Conservation (phyloP, 176 grass and related monocot species). For the Musa acuminata region DNA sequence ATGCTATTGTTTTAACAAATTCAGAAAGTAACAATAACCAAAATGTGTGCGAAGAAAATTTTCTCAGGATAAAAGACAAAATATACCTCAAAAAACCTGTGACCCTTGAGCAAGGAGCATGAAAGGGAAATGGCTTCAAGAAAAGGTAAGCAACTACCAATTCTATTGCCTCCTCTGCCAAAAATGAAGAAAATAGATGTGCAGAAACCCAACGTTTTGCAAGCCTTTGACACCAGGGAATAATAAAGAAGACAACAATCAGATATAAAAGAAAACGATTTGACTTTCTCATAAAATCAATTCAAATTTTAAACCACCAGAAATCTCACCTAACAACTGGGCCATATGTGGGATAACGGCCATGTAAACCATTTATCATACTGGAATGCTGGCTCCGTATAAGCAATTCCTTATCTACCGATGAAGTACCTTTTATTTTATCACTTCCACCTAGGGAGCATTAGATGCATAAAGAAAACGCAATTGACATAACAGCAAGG, state of each 20-base stretch:
- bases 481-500: constrained; percentile 7
- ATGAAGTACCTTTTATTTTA: constrained; percentile 32
- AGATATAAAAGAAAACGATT: not conserved
- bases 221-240: constrained; percentile 42
- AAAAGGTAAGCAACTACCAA: constrained; percentile 84
- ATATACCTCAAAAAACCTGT: constrained; percentile 81
- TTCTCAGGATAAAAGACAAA: not conserved
- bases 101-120: constrained; percentile 61
- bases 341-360: constrained; percentile 63
- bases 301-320: not conserved
- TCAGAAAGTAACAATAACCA: constrained; percentile 1
- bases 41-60: not conserved
- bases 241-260: constrained; percentile 19
- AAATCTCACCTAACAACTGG: constrained; percentile 68
- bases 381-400: constrained; percentile 79
- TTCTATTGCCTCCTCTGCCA: constrained; percentile 84
- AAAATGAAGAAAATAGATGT: constrained; percentile 87
- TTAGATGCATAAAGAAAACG: constrained; percentile 23
- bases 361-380: constrained; percentile 99
- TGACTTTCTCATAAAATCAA: not conserved
- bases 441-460: constrained; percentile 41
- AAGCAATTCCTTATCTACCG: constrained; percentile 75
- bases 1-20: constrained; percentile 9
- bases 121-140: constrained; percentile 84
- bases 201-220: constrained; percentile 90